These are phyloP conservation scores for Colletotrichum liriopes DNA, from an alignment of 2,329 filamentous ascomycete genomes.

Conservation along the genomic window DNA sequence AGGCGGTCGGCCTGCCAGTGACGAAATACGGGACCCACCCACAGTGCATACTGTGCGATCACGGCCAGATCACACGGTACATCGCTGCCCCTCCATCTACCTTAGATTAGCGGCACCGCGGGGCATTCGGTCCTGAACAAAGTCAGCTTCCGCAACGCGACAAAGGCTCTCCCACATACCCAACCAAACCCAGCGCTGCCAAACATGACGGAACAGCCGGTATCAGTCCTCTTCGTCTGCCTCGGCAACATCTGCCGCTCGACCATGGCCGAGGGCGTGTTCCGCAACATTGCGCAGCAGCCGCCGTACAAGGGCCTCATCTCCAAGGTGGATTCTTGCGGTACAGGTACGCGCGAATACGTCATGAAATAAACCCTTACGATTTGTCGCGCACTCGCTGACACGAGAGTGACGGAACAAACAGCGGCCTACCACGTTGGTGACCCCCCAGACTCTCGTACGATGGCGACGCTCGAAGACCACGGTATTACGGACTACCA, in stretches of 20 bases:
- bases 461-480: conserved; percentile 81
- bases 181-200: neutral
- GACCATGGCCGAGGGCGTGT: conserved; percentile 97
- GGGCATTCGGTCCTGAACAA: conserved; percentile 23
- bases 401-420: conserved; percentile 1
- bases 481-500: conserved; percentile 84
- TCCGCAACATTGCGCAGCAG: conserved; percentile 78
- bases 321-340: conserved; percentile 85
- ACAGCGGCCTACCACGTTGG: conserved; percentile 86
- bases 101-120: conserved; percentile 28
- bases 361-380: conserved; percentile 26
- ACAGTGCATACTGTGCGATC: conserved; percentile 3
- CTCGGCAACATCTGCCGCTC: conserved; percentile 96
- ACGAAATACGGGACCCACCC: neutral
- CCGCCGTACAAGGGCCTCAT: conserved; percentile 74
- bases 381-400: conserved; percentile 13
- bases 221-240: conserved; percentile 94
- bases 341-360: conserved; percentile 71
- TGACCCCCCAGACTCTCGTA: conserved; percentile 84
- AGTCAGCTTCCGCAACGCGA: conserved; percentile 29
- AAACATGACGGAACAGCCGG: conserved; percentile 55
- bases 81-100: conserved; percentile 22
- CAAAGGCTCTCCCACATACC: conserved; percentile 10
- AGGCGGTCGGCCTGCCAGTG: neutral
- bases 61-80: neutral